phyloP scores from a whole-genome alignment of 1,139 yeast genomes.

The Candida sanyaensis region DNA sequence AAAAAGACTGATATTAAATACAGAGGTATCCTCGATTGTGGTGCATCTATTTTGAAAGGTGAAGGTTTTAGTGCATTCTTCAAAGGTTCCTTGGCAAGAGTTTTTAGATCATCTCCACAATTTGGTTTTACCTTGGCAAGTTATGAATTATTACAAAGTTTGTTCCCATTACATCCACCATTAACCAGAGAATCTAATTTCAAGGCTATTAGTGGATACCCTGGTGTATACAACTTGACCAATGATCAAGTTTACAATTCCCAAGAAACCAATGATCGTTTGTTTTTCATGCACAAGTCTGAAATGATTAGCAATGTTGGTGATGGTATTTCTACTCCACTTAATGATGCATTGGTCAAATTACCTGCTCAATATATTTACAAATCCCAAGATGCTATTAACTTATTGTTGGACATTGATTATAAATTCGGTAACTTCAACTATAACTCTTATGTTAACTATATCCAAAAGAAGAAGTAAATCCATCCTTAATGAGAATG shows the following conservation, averaged over 20 bases:
- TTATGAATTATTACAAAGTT: constrained; percentile 72
- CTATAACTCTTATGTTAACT: constrained; percentile 51
- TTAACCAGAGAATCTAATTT: constrained; percentile 47
- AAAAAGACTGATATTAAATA: constrained; percentile 77
- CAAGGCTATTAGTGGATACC: constrained; percentile 48
- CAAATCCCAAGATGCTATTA: constrained; percentile 63
- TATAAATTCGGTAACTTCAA: constrained; percentile 62
- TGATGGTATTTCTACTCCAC: constrained; percentile 20
- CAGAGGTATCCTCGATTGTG: constrained; percentile 76
- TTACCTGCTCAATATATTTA: constrained; percentile 55
- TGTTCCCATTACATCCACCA: constrained; percentile 50
- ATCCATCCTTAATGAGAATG: neutral
- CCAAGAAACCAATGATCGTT: constrained; percentile 35
- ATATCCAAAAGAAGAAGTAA: constrained; percentile 32
- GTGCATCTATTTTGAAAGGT: constrained; percentile 68
- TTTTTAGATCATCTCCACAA: constrained; percentile 94
- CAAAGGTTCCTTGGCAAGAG: constrained; percentile 96
- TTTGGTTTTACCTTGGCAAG: constrained; percentile 97
- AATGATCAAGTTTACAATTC: constrained; percentile 49
- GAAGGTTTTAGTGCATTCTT: constrained; percentile 82
- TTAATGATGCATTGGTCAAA: constrained; percentile 40
- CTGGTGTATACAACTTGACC: constrained; percentile 49
- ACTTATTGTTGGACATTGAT: constrained; percentile 62
- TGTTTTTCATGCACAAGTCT: constrained; percentile 40
- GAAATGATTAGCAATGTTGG: constrained; percentile 16